A percentile compares a stretch with the other conserved stretches of the same genome.
phyloP scores from a whole-genome alignment of 148 eudicot genomes.

The Diospyros lotus region DNA sequence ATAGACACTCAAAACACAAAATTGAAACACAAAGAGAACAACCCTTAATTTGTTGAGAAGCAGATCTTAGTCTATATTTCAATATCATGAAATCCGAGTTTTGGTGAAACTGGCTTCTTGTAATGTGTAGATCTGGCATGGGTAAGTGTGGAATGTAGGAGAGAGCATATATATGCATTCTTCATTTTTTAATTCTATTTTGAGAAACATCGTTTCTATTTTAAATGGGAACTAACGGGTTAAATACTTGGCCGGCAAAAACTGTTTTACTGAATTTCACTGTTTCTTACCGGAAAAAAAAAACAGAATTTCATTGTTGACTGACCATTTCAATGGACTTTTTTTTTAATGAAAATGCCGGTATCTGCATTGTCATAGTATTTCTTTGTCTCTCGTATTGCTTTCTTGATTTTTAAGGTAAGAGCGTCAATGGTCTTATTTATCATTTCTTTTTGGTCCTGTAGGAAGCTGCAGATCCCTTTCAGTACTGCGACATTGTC shows the following conservation, averaged over 20 bases:
- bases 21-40: no score
- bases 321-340: background rate
- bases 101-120: background rate
- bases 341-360: background rate
- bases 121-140: constrained; percentile 9
- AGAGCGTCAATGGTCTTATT: no score
- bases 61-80: background rate
- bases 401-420: no score
- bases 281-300: no score
- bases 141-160: background rate
- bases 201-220: background rate
- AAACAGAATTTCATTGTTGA: background rate
- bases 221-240: constrained; percentile 1
- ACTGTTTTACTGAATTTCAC: no score
- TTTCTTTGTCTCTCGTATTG: no score
- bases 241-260: background rate
- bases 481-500: constrained; percentile 89
- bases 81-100: background rate
- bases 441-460: constrained; percentile 6
- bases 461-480: constrained; percentile 96
- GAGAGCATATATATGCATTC: background rate
- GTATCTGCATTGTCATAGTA: background rate
- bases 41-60: background rate
- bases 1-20: no score
- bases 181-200: background rate